A percentile compares a stretch with the other conserved stretches of the same genome.
These are phyloP conservation scores for Pythium plurisporium DNA, from an alignment of 352 stramenopile genomes.

Conservation along the genomic window DNA sequence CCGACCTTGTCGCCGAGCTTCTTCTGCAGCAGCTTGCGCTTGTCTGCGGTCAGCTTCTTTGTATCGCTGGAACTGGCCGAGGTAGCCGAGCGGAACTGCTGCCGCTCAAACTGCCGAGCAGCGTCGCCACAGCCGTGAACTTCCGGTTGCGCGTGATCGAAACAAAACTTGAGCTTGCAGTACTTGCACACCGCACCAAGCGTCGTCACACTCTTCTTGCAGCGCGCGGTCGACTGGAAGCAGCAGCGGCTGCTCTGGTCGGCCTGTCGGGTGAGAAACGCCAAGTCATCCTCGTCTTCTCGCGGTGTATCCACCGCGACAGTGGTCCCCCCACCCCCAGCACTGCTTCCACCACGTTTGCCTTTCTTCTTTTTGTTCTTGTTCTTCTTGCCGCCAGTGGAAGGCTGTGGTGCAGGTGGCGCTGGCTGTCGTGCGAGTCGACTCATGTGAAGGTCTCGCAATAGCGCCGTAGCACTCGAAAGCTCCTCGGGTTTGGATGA, in stretches of 20 bases:
- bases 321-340: slow-evolving; percentile 6
- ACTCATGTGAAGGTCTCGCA: slow-evolving; percentile 62
- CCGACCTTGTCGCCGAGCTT: slow-evolving; percentile 63
- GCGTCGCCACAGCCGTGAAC: slow-evolving; percentile 74
- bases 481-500: slow-evolving; percentile 1
- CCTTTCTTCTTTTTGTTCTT: slow-evolving; percentile 33
- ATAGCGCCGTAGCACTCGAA: slow-evolving; percentile 31
- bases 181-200: slow-evolving; percentile 72
- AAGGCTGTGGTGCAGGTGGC: slow-evolving; percentile 13
- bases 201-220: slow-evolving; percentile 56
- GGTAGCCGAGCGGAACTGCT: slow-evolving; percentile 34
- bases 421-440: slow-evolving; percentile 45
- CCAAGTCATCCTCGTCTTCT: slow-evolving; percentile 65
- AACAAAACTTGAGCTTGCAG: slow-evolving; percentile 87
- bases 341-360: slow-evolving; percentile 3
- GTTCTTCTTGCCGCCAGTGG: slow-evolving; percentile 26
- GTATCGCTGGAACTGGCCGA: slow-evolving; percentile 14
- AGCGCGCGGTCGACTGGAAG: slow-evolving; percentile 39
- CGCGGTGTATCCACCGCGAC: slow-evolving; percentile 26
- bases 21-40: slow-evolving; percentile 66
- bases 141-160: slow-evolving; percentile 65
- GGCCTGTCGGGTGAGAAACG: slow-evolving; percentile 61
- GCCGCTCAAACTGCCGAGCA: slow-evolving; percentile 51
- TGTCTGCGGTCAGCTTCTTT: slow-evolving; percentile 45
- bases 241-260: slow-evolving; percentile 48